These are phyloP conservation scores for Martiniozyma asiatica DNA, from an alignment of 1,139 yeast genomes.

Conservation along the genomic window DNA sequence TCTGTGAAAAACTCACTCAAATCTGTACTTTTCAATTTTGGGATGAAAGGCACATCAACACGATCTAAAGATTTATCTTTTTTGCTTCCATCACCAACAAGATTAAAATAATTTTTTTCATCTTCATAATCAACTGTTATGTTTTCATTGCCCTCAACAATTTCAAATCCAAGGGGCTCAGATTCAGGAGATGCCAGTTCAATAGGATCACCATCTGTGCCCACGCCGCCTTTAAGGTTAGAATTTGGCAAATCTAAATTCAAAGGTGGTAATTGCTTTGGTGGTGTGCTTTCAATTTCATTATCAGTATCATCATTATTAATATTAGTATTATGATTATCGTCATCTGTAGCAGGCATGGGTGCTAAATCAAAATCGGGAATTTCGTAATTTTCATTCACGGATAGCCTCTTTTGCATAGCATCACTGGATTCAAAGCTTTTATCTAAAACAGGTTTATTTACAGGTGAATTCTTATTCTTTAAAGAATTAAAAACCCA, in stretches of 20 bases:
- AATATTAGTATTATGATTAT: neutral
- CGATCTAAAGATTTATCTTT: too few species aligned
- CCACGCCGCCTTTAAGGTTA: neutral
- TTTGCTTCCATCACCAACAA: slow-evolving; percentile 3
- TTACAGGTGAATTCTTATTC: neutral
- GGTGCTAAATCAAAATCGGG: slow-evolving; percentile 3
- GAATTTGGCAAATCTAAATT: neutral
- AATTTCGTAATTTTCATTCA: neutral
- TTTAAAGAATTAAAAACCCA: slow-evolving; percentile 26
- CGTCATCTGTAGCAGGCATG: neutral
- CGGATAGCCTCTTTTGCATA: neutral
- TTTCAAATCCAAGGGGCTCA: slow-evolving; percentile 4
- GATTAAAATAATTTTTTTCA: slow-evolving; percentile 9
- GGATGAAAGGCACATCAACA: too few species aligned
- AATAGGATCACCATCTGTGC: slow-evolving; percentile 2
- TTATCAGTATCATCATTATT: neutral
- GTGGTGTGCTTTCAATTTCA: neutral
- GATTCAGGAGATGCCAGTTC: slow-evolving; percentile 1
- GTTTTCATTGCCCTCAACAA: slow-evolving; percentile 10
- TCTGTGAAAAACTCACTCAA: slow-evolving; percentile 12
- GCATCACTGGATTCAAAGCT: neutral
- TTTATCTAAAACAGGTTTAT: neutral
- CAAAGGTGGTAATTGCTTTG: neutral
- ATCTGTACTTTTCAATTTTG: slow-evolving; percentile 11
- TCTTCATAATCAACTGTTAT: too few species aligned